Evolutionary conservation across 768 basidiomycete genomes (phyloP).

Genomic region (Sporobolomyces phaffii): DNA sequence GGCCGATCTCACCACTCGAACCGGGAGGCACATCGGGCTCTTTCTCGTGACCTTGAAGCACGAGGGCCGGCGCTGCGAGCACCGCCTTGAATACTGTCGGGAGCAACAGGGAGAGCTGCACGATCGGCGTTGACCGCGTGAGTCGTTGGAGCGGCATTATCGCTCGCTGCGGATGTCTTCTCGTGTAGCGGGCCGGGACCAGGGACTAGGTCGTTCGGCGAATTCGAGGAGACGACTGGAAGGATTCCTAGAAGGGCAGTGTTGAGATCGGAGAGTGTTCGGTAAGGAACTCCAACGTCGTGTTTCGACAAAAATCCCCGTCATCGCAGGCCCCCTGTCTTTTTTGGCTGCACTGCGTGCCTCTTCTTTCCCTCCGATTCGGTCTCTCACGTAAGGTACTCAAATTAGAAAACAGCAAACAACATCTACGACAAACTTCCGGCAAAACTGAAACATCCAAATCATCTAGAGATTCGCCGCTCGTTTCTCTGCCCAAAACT

Average conservation of each 20-base stretch:
- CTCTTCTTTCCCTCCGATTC: no score
- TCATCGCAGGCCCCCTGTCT: background rate
- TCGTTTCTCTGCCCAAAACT: constrained; percentile 28
- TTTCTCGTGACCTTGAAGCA: background rate
- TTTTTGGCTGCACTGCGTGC: no score
- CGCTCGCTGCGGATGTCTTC: no score
- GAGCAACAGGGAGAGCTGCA: constrained; percentile 7
- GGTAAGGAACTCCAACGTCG: no score
- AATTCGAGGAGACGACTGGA: background rate
- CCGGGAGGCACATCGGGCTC: constrained; percentile 12
- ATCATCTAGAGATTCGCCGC: background rate
- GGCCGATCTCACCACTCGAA: background rate
- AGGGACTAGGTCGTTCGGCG: no score
- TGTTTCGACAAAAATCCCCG: background rate
- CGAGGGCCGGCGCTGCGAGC: constrained; percentile 10
- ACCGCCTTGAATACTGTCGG: background rate
- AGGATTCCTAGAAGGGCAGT: no score
- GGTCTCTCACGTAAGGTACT: no score
- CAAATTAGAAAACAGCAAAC: no score
- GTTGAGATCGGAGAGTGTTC: no score
- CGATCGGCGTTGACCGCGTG: background rate
- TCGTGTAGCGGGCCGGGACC: no score
- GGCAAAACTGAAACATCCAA: background rate
- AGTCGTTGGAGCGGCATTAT: constrained; percentile 1
- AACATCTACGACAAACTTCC: no score